Evolutionary conservation across 345 rosid species (phyloP), one percentile per base, ranked within the genome.

Genomic region (Acer saccharum): DNA sequence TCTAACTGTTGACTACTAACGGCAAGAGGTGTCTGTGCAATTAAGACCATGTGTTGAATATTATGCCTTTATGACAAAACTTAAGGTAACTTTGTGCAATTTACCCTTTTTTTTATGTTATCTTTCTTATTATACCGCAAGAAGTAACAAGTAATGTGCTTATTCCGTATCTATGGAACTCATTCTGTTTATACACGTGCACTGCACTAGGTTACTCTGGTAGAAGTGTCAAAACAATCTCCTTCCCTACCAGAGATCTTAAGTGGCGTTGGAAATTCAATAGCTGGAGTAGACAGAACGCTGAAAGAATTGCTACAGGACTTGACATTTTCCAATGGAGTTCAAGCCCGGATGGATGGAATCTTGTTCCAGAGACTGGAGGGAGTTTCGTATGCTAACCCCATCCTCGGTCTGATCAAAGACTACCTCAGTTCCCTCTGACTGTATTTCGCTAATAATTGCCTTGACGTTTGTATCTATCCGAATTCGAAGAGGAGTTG

Each of bases 281-380:
- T 93, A 61, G 88, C 87, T 29, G 94, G 94, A 76, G 96, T 89
- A 23, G 93, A 93, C 83, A 83, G 79, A 74, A 85, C 90, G 50
- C 21, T 93, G 80, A 90, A 86, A 76, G 91, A 77, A 83, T 62
- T 93, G 55, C 74, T 93, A 54, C 89, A 84, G 69, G 96, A 91
- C 29, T 65, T 95, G 76, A 76, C 89, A 10, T 74, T 83, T 79
- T 79, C 90, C 0, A 88, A 86, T 0, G 94, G 94, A 23, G 83
- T 95, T 72, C 99, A 95, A 78, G 97, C 98, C 75, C 92, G 97
- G 72, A 88, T 95, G 97, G 99, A 93, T 13, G 98, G 99, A 41
- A 91, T 90, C 77, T 44, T 92, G 87, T 90, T 87, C 82, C 94
- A 93, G 87, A 83, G 87, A 71, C 84, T 93, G 65, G 94, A 88